These are phyloP conservation scores for Coniochaeta sp. DNA, from an alignment of 2,329 filamentous ascomycete species.

Conservation along the genomic window DNA sequence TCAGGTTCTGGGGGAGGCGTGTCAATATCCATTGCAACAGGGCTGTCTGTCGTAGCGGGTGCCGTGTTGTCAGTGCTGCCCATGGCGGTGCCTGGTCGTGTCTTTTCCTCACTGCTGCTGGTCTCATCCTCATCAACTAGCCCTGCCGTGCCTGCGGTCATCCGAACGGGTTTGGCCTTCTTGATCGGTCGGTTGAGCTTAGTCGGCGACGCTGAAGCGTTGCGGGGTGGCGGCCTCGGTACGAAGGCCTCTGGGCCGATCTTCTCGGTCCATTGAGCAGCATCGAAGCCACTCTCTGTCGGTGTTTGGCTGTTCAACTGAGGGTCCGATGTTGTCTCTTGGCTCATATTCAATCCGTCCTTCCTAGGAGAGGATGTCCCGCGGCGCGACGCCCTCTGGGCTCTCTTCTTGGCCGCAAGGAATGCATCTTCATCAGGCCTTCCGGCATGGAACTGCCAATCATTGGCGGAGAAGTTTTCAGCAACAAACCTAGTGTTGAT, in stretches of 20 bases:
- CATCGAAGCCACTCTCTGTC: constrained; percentile 32
- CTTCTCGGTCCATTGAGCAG: constrained; percentile 45
- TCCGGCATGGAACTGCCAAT: constrained; percentile 47
- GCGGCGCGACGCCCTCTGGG: constrained; percentile 29
- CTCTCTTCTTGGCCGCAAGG: constrained; percentile 22
- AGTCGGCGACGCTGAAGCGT: constrained; percentile 34
- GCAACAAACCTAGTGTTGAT: constrained; percentile 55
- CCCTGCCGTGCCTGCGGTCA: constrained; percentile 34
- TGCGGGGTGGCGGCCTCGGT: constrained; percentile 31
- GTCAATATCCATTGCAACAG: constrained; percentile 61
- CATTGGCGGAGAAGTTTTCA: constrained; percentile 32
- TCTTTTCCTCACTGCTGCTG: constrained; percentile 31
- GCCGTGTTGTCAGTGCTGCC: constrained; percentile 24
- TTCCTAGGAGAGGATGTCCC: constrained; percentile 31
- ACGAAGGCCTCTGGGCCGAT: constrained; percentile 48
- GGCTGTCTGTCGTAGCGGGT: constrained; percentile 29
- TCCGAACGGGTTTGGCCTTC: constrained; percentile 52
- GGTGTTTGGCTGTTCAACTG: constrained; percentile 10
- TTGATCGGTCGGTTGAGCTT: constrained; percentile 41
- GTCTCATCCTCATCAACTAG: constrained; percentile 39
- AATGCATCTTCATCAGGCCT: constrained; percentile 20
- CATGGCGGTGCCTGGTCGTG: constrained; percentile 16
- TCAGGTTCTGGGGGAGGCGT: constrained; percentile 17
- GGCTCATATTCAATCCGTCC: constrained; percentile 5
- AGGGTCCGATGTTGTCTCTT: neutral